These are phyloP conservation scores for Neurospora intermedia DNA, from an alignment of 495 filamentous ascomycete species.

Conservation along the genomic window DNA sequence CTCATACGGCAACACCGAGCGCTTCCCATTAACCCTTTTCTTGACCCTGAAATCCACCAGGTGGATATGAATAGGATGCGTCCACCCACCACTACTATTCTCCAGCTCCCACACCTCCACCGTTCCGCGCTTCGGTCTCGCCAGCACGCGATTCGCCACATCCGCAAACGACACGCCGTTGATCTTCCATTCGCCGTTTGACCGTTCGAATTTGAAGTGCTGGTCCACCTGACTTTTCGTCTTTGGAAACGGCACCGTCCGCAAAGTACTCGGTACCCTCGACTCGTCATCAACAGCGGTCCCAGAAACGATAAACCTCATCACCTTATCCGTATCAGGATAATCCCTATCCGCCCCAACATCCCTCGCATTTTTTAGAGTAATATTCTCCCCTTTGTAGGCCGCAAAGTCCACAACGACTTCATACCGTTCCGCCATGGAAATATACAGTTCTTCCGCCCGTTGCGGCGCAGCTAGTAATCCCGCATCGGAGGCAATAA, in stretches of 20 bases:
- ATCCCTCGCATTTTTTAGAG: constrained; percentile 30
- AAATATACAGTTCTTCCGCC: constrained; percentile 27
- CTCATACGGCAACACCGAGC: constrained; percentile 37
- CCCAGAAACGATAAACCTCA: constrained; percentile 40
- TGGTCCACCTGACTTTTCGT: constrained; percentile 14
- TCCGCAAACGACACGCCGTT: constrained; percentile 43
- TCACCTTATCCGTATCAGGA: constrained; percentile 38
- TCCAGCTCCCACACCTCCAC: constrained; percentile 42
- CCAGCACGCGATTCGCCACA: constrained; percentile 40
- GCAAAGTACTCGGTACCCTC: neutral
- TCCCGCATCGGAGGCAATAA: constrained; percentile 44
- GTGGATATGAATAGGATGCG: constrained; percentile 49
- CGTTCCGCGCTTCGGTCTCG: constrained; percentile 34
- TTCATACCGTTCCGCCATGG: constrained; percentile 48
- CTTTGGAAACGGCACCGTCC: no score
- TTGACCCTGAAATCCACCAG: constrained; percentile 46
- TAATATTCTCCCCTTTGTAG: constrained; percentile 38
- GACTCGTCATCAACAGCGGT: constrained; percentile 19
- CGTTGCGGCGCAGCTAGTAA: constrained; percentile 28
- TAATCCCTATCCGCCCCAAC: constrained; percentile 36
- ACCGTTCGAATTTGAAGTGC: constrained; percentile 35
- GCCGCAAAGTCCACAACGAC: constrained; percentile 41
- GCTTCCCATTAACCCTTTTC: constrained; percentile 26
- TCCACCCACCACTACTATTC: constrained; percentile 37
- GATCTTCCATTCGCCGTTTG: constrained; percentile 35